Evolutionary conservation across 345 rosid genomes (phyloP).

Genomic region (Brassica cretica): DNA sequence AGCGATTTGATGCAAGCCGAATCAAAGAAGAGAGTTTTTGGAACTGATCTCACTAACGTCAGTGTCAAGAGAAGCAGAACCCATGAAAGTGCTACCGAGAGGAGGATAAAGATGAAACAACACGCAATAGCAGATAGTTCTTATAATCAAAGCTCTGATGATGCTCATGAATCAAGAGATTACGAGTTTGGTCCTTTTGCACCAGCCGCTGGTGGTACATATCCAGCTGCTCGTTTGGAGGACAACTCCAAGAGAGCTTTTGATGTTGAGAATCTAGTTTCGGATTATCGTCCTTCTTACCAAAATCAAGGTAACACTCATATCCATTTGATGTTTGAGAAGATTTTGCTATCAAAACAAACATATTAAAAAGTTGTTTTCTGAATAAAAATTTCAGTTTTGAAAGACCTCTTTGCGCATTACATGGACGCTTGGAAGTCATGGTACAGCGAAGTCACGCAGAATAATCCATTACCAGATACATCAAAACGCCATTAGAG

Average conservation of each 20-base stretch:
- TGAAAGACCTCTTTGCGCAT: constrained; percentile 79
- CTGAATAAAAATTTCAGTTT: constrained; percentile 50
- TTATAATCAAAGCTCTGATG: constrained; percentile 37
- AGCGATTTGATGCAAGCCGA: constrained; percentile 39
- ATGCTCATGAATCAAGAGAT: constrained; percentile 46
- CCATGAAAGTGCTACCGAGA: constrained; percentile 35
- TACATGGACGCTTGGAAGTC: constrained; percentile 91
- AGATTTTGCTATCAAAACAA: neutral
- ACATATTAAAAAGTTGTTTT: neutral
- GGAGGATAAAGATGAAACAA: constrained; percentile 37
- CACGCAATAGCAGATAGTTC: constrained; percentile 43
- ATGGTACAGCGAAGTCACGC: constrained; percentile 78
- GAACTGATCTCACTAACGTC: constrained; percentile 71
- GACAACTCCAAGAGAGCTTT: constrained; percentile 39
- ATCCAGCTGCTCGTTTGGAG: constrained; percentile 31
- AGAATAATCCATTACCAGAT: constrained; percentile 47
- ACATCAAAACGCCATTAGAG: constrained; percentile 38
- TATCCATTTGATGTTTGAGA: neutral
- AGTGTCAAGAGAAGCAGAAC: constrained; percentile 49
- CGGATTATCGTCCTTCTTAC: constrained; percentile 60
- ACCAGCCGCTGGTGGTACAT: constrained; percentile 43
- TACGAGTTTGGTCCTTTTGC: constrained; percentile 81
- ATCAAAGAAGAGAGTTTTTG: constrained; percentile 67
- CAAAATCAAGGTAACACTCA: constrained; percentile 62
- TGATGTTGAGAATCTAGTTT: constrained; percentile 67